Evolutionary conservation across 1,284 basidiomycete species (phyloP).

Genomic region (Ceratorhiza oryzae-sativae): DNA sequence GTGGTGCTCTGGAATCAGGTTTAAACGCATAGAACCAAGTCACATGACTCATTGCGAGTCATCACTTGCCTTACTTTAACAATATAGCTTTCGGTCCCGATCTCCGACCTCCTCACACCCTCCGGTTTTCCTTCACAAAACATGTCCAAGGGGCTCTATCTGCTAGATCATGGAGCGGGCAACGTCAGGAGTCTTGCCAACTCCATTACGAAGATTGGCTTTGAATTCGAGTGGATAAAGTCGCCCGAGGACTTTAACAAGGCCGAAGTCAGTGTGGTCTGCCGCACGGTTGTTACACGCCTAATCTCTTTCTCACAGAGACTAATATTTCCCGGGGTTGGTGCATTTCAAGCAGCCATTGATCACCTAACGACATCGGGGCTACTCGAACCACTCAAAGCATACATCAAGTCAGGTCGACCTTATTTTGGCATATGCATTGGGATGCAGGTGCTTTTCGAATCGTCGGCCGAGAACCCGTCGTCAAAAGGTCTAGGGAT

Average conservation of each 20-base stretch:
- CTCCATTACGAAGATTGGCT: conserved; percentile 86
- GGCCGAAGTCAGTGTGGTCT: conserved; percentile 77
- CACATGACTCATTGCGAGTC: conserved; percentile 26
- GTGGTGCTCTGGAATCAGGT: background rate
- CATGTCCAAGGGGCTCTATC: conserved; percentile 62
- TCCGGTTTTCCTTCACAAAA: background rate
- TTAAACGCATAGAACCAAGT: conserved; percentile 5
- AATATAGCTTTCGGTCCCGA: background rate
- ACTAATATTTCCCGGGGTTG: conserved; percentile 98
- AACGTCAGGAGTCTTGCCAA: conserved; percentile 96
- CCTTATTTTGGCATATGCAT: conserved; percentile 99
- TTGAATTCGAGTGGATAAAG: conserved; percentile 91
- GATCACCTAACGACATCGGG: conserved; percentile 76
- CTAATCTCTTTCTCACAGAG: conserved; percentile 61
- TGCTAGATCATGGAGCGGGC: conserved; percentile 95
- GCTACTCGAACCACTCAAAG: conserved; percentile 79
- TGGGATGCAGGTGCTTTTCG: conserved; percentile 95
- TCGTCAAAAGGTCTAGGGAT: conserved; percentile 69
- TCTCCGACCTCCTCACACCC: background rate
- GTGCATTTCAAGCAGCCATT: conserved; percentile 90
- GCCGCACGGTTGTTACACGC: background rate
- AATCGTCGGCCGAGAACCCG: conserved; percentile 79
- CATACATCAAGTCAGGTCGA: conserved; percentile 87
- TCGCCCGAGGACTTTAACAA: conserved; percentile 84
- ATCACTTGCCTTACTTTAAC: no score